Base-by-base conservation (phyloP, 768 basidiomycete species). In the Lactarius evosmus region DNA sequence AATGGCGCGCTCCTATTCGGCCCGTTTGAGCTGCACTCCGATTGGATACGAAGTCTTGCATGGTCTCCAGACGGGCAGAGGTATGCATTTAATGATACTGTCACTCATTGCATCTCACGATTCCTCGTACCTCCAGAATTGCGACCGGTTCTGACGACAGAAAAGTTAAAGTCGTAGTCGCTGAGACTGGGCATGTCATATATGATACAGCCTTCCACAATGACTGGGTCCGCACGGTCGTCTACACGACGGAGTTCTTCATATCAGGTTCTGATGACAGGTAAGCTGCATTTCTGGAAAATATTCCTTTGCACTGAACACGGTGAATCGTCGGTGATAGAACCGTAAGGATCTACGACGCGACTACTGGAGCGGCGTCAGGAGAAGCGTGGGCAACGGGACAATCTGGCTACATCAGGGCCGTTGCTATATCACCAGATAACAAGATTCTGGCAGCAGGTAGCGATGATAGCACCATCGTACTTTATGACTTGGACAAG, bases 371-470 rank as follows among this genome's bases (percentile, higher is more conserved):
- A 36, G 22, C 30, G 17, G 36, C 22, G 12, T 52, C 52, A 14
- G 53, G 62, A 25, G 61, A 63, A 14, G 50, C 56, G 6, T 66
- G 56, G 63, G 14, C 46, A 25, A 41, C 51, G 1, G 62, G 57
- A 55, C 65, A 74, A 12, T 58, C 16, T 19, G 7, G 14, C 16
- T 25, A 34, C 30, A 50, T 71, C 0, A 40, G 40, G 11, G 68
- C 69, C 60, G 41, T 74, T 58, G 72, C 66, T 22, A 66, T 71
- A 52, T 74, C 74, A 16, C 67, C 67, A 40, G 66, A 75, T 69
- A 65, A 68, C 11, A 66, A 11, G 30, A 56, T 61, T 8, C 60
- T 76, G 46, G 72, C 56, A 27, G 40, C 52, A 17, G 61, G 65
- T 14, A 59, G 65, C 19, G 36, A 63, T 34, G 56, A 66, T 17